phyloP scores from a whole-genome alignment of 108 stramenopile genomes.

The Skeletonema tropicum region DNA sequence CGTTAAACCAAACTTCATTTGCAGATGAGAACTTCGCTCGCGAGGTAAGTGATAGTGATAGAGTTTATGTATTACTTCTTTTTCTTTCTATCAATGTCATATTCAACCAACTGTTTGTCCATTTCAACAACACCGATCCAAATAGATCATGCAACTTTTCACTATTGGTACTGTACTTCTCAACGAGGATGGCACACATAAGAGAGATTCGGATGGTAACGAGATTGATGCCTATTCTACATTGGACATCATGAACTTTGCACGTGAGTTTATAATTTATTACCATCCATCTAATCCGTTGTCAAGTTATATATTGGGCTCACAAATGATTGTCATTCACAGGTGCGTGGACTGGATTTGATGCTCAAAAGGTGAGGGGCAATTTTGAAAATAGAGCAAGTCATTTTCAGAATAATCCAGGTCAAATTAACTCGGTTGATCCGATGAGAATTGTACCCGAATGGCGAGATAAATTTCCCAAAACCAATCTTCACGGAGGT shows the following conservation, averaged over 20 bases:
- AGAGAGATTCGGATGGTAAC: conserved; percentile 34
- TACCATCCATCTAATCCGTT: too few species aligned
- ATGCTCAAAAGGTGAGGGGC: conserved; percentile 29
- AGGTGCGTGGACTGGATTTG: conserved; percentile 73
- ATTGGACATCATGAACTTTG: conserved; percentile 60
- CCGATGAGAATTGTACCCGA: conserved; percentile 60
- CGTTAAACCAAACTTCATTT: conserved; percentile 33
- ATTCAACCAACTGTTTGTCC: background rate
- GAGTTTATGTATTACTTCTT: conserved; percentile 1
- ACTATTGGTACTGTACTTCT: conserved; percentile 64
- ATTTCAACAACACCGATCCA: background rate
- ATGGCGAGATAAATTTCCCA: conserved; percentile 62
- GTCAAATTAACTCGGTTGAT: conserved; percentile 59
- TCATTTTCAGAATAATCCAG: too few species aligned
- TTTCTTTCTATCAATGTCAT: background rate
- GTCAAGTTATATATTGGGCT: too few species aligned
- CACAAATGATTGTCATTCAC: conserved; percentile 50
- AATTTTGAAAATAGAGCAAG: conserved; percentile 51
- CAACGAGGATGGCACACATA: conserved; percentile 66
- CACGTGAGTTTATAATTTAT: too few species aligned
- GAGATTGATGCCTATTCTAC: conserved; percentile 61
- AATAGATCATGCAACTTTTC: conserved; percentile 62
- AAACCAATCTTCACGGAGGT: conserved; percentile 56
- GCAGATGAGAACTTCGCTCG: too few species aligned
- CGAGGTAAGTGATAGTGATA: conserved; percentile 57